Evolutionary conservation across 495 filamentous ascomycete species (phyloP).

Genomic region (Aspergillus funiculosus): DNA sequence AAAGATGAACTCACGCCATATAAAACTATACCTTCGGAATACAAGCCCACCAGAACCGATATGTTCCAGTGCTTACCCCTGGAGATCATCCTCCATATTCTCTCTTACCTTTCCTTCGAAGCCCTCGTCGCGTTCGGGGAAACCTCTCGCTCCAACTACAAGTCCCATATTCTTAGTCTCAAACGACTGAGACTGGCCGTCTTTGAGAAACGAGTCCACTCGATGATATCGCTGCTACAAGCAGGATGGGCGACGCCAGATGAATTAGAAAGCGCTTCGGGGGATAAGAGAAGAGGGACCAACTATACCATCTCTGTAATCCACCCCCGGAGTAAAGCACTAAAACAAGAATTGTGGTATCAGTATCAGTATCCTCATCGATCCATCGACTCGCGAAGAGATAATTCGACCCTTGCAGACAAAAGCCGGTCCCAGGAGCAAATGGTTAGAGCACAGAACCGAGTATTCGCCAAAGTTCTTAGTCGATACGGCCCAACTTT

Average conservation of each 20-base stretch:
- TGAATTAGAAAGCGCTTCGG: constrained; percentile 1
- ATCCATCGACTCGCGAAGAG: constrained; percentile 1
- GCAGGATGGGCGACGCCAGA: constrained; percentile 24
- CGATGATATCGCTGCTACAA: constrained; percentile 29
- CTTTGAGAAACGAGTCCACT: constrained; percentile 31
- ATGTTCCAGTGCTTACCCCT: constrained; percentile 24
- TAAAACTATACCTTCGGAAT: neutral
- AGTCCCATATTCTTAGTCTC: constrained; percentile 26
- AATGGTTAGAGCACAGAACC: constrained; percentile 24
- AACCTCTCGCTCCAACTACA: constrained; percentile 27
- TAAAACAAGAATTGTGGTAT: neutral
- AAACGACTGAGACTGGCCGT: constrained; percentile 27
- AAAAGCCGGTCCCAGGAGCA: constrained; percentile 15
- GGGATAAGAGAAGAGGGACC: neutral
- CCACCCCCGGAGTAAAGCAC: constrained; percentile 5
- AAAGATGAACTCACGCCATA: too few relatives aligned
- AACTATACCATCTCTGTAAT: constrained; percentile 20
- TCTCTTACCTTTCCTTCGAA: constrained; percentile 29
- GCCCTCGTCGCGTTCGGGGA: constrained; percentile 31
- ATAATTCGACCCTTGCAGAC: neutral
- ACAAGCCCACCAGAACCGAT: constrained; percentile 12
- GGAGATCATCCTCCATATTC: constrained; percentile 32
- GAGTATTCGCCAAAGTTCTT: constrained; percentile 21
- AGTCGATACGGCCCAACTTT: constrained; percentile 24
- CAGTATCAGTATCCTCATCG: neutral